phyloP scores from a whole-genome alignment of 176 grass and related monocot species.

The Musa troglodytarum region DNA sequence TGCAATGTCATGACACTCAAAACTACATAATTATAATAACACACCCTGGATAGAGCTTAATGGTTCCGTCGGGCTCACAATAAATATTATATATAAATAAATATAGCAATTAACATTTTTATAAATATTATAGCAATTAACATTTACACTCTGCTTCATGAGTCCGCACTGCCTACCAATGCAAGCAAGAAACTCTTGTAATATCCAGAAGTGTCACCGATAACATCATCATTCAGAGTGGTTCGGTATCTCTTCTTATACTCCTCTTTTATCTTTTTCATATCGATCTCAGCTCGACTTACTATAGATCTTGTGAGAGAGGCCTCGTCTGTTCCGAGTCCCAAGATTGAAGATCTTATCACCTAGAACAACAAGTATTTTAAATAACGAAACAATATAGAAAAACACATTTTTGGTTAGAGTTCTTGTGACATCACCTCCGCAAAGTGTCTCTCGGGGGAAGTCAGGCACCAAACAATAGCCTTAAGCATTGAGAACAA shows the following conservation, averaged over 20 bases:
- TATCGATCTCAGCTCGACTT: conserved; percentile 58
- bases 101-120: no score
- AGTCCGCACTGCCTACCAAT: conserved; percentile 28
- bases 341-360: conserved; percentile 53
- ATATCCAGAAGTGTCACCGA: conserved; percentile 52
- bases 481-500: conserved; percentile 49
- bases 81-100: no score
- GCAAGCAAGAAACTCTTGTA: conserved; percentile 61
- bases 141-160: not conserved
- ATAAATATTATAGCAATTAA: no score
- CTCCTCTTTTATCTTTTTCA: conserved; percentile 72
- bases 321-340: conserved; percentile 67
- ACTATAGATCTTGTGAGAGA: conserved; percentile 61
- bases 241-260: conserved; percentile 51
- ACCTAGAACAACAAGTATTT: conserved; percentile 29
- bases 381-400: not conserved
- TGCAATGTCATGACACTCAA: no score
- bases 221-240: conserved; percentile 47
- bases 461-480: conserved; percentile 49
- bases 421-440: conserved; percentile 33
- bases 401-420: not conserved
- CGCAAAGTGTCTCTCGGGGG: conserved; percentile 73
- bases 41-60: no score
- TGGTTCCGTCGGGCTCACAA: no score
- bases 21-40: no score